Conservation (phyloP, 768 basidiomycete genomes). For the Mycena polygramma region DNA sequence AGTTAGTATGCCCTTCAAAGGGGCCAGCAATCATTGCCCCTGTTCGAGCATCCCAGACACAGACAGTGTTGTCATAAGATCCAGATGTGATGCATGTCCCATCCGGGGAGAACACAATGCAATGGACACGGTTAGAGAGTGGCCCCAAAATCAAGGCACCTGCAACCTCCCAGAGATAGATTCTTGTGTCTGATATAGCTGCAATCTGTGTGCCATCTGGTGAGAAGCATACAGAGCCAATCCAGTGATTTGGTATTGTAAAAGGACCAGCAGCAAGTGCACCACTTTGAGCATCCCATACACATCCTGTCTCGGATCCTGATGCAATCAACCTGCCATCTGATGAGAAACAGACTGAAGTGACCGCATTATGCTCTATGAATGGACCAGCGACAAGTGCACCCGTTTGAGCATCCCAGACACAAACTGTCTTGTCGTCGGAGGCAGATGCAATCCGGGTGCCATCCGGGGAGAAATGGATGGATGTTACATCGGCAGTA, state of each 20-base stretch:
- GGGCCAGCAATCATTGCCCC: too few species aligned
- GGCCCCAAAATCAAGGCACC: neutral
- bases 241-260: neutral
- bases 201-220: neutral
- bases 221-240: neutral
- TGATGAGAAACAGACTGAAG: neutral
- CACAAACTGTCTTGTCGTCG: neutral
- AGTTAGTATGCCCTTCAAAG: too few species aligned
- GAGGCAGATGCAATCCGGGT: neutral
- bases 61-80: neutral
- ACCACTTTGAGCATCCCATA: neutral
- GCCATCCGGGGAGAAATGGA: too few species aligned
- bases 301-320: neutral
- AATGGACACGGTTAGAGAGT: neutral
- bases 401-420: slow-evolving; percentile 1
- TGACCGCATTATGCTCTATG: neutral
- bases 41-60: neutral
- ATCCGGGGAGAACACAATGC: too few species aligned
- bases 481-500: too few species aligned
- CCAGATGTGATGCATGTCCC: neutral
- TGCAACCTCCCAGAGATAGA: too few species aligned
- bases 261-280: neutral
- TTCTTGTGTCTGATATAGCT: neutral
- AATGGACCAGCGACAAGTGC: neutral
- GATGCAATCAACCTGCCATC: neutral